Evolutionary conservation across 352 stramenopile genomes (phyloP).

Genomic region (Phytophthora parvispora): DNA sequence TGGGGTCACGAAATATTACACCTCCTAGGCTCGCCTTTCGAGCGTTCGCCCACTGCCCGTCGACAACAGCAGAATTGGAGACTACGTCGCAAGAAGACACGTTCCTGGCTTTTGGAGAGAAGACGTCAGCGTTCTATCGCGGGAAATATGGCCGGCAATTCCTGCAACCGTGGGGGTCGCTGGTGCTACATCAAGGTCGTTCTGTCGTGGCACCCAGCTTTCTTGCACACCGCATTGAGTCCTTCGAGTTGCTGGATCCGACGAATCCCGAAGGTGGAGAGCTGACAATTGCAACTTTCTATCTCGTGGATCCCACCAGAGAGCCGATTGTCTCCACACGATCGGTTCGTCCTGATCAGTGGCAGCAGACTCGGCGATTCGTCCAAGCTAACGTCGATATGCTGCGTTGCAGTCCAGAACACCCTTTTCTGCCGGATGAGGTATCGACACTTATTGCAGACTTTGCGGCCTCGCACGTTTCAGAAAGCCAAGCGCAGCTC

Average conservation of each 20-base stretch:
- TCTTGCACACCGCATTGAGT: constrained; percentile 15
- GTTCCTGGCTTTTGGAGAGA: constrained; percentile 25
- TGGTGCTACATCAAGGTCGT: constrained; percentile 17
- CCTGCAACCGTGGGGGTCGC: constrained; percentile 18
- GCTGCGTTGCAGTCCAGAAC: neutral
- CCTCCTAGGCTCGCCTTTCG: constrained; percentile 11
- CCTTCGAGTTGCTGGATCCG: constrained; percentile 18
- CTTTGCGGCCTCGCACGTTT: constrained; percentile 10
- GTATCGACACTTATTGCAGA: constrained; percentile 4
- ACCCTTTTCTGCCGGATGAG: constrained; percentile 12
- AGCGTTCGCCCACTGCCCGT: constrained; percentile 9
- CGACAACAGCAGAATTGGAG: neutral
- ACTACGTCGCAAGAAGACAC: constrained; percentile 8
- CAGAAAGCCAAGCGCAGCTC: constrained; percentile 7
- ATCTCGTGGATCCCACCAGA: constrained; percentile 16
- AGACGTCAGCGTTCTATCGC: constrained; percentile 13
- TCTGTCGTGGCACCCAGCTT: constrained; percentile 17
- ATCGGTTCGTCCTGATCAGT: constrained; percentile 12
- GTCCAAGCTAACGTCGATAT: constrained; percentile 24
- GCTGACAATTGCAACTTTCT: constrained; percentile 21
- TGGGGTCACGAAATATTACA: constrained; percentile 16
- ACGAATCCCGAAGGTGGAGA: constrained; percentile 14
- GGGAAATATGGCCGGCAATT: constrained; percentile 17
- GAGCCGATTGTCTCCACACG: constrained; percentile 14
- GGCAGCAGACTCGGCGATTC: constrained; percentile 23